Conservation (phyloP, 352 stramenopile species). For the Halophytophthora polymorphica region DNA sequence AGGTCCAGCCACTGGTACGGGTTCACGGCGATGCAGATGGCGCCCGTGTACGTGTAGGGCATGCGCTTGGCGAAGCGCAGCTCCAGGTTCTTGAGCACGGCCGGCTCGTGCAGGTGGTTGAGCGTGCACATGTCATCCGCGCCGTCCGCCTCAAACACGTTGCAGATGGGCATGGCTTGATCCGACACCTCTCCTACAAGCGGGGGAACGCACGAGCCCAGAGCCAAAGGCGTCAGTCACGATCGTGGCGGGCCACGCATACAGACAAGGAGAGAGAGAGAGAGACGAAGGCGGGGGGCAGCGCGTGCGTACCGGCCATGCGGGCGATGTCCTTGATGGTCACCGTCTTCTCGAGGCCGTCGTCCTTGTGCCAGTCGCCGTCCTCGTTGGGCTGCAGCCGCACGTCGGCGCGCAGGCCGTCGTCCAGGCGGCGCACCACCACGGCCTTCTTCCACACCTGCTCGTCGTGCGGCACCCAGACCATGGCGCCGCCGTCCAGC, state of each 20-base stretch:
- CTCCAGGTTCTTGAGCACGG: slow-evolving; percentile 75
- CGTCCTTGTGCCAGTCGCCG: slow-evolving; percentile 51
- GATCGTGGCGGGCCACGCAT: too few species aligned
- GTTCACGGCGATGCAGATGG: slow-evolving; percentile 82
- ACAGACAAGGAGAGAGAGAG: neutral
- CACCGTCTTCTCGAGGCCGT: slow-evolving; percentile 58
- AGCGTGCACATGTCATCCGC: slow-evolving; percentile 80
- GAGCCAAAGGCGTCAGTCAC: neutral
- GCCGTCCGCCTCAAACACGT: slow-evolving; percentile 61
- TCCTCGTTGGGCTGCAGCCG: slow-evolving; percentile 59
- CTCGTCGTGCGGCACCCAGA: slow-evolving; percentile 76
- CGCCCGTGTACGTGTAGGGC: slow-evolving; percentile 81
- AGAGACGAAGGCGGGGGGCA: neutral
- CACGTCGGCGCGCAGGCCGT: slow-evolving; percentile 51
- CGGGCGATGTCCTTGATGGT: slow-evolving; percentile 63
- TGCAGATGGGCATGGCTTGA: slow-evolving; percentile 84
- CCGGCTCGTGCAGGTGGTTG: slow-evolving; percentile 79
- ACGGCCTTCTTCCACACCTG: slow-evolving; percentile 80
- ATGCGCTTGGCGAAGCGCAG: slow-evolving; percentile 68
- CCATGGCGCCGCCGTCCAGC: slow-evolving; percentile 65
- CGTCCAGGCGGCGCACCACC: slow-evolving; percentile 50
- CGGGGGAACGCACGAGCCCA: too few species aligned
- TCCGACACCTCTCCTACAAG: slow-evolving; percentile 59
- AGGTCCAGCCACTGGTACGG: slow-evolving; percentile 82
- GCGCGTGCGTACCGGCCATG: slow-evolving; percentile 29